Conservation (phyloP, 345 rosid species). For the Gossypium mustelinum region DNA sequence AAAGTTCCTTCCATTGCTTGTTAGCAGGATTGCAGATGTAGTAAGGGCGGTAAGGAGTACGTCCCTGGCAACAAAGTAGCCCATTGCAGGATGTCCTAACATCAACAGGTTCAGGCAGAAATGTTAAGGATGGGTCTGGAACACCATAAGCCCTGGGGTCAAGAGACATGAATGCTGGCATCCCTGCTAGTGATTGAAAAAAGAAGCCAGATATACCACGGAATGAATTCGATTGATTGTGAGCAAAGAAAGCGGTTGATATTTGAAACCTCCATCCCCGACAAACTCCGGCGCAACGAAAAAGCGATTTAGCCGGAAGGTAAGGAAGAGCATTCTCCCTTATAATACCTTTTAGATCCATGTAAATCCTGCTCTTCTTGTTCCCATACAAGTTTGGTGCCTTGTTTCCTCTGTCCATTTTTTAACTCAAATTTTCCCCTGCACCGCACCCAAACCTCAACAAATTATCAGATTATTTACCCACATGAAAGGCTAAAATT, state of each 20-base stretch:
- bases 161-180: conserved; percentile 32
- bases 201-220: conserved; percentile 34
- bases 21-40: conserved; percentile 52
- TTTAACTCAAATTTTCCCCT: background rate
- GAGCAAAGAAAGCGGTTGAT: conserved; percentile 38
- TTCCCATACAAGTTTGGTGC: conserved; percentile 6
- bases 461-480: too few species aligned
- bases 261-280: conserved; percentile 40
- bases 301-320: conserved; percentile 53
- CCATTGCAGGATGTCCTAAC: conserved; percentile 41
- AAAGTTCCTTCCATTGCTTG: conserved; percentile 38
- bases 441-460: conserved; percentile 5
- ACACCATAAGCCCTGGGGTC: conserved; percentile 36
- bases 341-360: conserved; percentile 38
- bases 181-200: conserved; percentile 16
- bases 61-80: conserved; percentile 47
- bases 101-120: conserved; percentile 47
- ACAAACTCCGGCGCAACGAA: conserved; percentile 31
- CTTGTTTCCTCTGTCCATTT: conserved; percentile 23
- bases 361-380: conserved; percentile 26
- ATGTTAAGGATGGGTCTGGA: conserved; percentile 39
- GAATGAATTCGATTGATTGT: conserved; percentile 37
- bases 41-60: conserved; percentile 30
- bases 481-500: too few species aligned
- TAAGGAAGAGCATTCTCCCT: conserved; percentile 41